Percentiles rank a stretch among this genome's conserved stretches.
phyloP scores from a whole-genome alignment of 805 yeast genomes.

The Wickerhamiella bombiphila region DNA sequence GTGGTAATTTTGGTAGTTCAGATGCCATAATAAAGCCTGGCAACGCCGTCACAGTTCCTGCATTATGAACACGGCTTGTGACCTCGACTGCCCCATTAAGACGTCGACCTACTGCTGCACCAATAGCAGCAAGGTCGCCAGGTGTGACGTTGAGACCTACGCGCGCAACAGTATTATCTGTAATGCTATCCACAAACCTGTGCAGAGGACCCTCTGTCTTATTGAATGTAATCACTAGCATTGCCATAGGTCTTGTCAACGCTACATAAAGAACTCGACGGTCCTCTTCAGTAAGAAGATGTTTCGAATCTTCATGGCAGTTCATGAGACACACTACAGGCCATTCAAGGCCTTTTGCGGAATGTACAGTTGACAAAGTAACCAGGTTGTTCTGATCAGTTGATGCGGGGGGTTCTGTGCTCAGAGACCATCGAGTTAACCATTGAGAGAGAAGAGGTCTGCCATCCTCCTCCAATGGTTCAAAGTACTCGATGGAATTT shows the following conservation, averaged over 20 bases:
- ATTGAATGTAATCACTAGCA: conserved; percentile 29
- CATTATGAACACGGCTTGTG: too few relatives aligned
- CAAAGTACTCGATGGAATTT: neutral
- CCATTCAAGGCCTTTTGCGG: conserved; percentile 93
- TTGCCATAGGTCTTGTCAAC: conserved; percentile 59
- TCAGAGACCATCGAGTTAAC: conserved; percentile 14
- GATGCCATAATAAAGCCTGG: too few relatives aligned
- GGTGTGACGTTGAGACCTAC: neutral
- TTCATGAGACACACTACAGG: conserved; percentile 78
- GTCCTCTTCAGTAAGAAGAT: conserved; percentile 42
- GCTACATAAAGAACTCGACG: conserved; percentile 80
- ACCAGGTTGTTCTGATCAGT: conserved; percentile 19
- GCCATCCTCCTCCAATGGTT: neutral
- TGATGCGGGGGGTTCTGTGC: conserved; percentile 5
- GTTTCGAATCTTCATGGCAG: conserved; percentile 18
- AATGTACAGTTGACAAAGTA: conserved; percentile 71
- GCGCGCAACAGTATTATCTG: too few relatives aligned
- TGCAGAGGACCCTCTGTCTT: neutral
- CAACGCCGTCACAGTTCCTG: too few relatives aligned
- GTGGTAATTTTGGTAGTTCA: too few relatives aligned
- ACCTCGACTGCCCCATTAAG: too few relatives aligned
- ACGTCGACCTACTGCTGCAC: neutral
- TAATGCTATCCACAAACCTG: neutral
- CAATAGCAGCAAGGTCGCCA: neutral
- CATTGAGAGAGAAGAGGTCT: conserved; percentile 8